Base-by-base conservation (phyloP, 2,329 filamentous ascomycete genomes). In the Blumeria graminis region DNA sequence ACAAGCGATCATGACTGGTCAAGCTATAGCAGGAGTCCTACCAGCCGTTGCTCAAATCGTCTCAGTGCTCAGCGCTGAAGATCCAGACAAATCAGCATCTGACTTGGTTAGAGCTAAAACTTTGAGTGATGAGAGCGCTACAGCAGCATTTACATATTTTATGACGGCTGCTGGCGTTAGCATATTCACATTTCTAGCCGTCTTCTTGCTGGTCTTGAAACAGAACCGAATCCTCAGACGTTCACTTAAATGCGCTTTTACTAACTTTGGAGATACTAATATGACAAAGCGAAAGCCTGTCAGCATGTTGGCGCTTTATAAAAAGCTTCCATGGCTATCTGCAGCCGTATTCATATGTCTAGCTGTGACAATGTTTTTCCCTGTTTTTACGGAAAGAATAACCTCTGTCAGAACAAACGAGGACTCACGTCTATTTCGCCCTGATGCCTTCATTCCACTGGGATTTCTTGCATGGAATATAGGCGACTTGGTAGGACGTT, bases 1-100 rank as follows among this genome's bases (percentile, higher is more conserved):
- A 56, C 90, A 96, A 69, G 90, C 84, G 28, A 88, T 96, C 68
- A 96, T 98, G 89, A 81, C 83, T 3, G 92, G 92, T 1, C 92
- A 98, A 69, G 90, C 82, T 35, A 75, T 98, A 3, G 89, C 92
- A 0, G 92, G 92, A 34, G 89, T 98, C 9, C 72, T 96, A 3
- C 92, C 92, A 0, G 82, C 86, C 52, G 74, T 94, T 52, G 86
- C 87, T 1, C 89, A 96, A 68, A 90, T 96, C 62, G 68, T 85
- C 48, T 84, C 86, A 1, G 88, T 94, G 11, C 73, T 95, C 10
- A 76, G 79, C 36, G 73, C 86, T 1, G 71, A 78, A 0, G 65
- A 70, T 52, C 68, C 72, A 57, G 65, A 70, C 32, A 63, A 68
- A 22, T 64, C 60, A 41, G 57, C 63, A 45, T 52, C 62, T 52